A percentile compares a stretch with the other conserved stretches of the same genome.
Evolutionary conservation across 2,329 filamentous ascomycete species (phyloP).

Genomic region (Botrytis pseudocinerea): DNA sequence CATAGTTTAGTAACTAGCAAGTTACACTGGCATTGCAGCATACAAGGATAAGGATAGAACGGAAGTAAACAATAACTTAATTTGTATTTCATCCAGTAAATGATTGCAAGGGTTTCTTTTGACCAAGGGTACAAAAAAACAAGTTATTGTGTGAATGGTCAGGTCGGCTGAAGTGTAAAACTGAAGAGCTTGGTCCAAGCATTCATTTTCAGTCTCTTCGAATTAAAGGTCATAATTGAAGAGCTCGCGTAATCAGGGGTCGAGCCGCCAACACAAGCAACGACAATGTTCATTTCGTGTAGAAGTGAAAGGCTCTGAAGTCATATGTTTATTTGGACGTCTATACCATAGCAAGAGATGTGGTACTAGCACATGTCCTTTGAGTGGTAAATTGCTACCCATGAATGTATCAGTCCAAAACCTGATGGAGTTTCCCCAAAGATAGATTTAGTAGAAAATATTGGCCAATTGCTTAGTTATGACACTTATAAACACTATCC

Average conservation of each 20-base stretch:
- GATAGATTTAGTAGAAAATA: background rate
- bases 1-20: background rate
- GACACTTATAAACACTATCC: background rate
- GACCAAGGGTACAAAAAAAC: background rate
- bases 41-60: background rate
- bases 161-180: background rate
- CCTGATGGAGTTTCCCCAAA: background rate
- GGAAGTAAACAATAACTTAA: background rate
- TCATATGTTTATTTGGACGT: background rate
- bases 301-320: background rate
- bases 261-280: background rate
- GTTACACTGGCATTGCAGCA: background rate
- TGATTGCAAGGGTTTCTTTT: background rate
- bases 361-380: background rate
- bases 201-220: background rate
- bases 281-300: background rate
- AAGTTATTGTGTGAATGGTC: background rate
- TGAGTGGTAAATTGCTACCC: background rate
- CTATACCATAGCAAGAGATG: background rate
- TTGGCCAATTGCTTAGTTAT: background rate
- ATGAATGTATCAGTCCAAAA: background rate
- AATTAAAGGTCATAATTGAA: background rate
- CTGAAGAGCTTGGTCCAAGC: background rate
- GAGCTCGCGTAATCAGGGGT: constrained; percentile 3
- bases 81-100: background rate